phyloP scores from a whole-genome alignment of 352 stramenopile genomes.

The Achlya hypogyna region DNA sequence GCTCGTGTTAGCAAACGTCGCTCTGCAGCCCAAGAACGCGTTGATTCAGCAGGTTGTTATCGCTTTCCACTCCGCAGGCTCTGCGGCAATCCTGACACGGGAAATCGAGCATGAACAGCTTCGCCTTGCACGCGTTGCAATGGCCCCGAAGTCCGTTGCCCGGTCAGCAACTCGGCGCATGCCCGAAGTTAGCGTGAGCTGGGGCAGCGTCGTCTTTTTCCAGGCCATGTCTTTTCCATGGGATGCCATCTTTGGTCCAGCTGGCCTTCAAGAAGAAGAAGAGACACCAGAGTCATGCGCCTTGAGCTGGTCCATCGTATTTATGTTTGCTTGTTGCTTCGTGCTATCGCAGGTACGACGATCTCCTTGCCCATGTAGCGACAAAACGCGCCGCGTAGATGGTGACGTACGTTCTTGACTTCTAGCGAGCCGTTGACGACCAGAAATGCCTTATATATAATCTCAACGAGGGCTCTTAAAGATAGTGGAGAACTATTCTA shows the following conservation, averaged over 20 bases:
- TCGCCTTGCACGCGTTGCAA: conserved; percentile 1
- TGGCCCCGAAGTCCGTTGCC: not conserved
- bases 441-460: not conserved
- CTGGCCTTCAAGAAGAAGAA: conserved; percentile 6
- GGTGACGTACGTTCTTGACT: not conserved
- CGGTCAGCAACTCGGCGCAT: not conserved
- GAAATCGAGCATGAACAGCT: conserved; percentile 3
- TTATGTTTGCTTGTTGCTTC: conserved; percentile 7
- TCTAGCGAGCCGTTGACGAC: not conserved
- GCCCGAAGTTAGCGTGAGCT: not conserved
- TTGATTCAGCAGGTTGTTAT: not conserved
- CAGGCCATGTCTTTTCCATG: conserved; percentile 13
- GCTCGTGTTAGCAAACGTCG: not conserved
- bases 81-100: not conserved
- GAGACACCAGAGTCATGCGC: conserved; percentile 8
- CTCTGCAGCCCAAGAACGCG: conserved; percentile 8
- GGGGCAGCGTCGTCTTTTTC: conserved; percentile 7
- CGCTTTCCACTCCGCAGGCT: not conserved
- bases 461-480: not conserved
- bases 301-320: conserved; percentile 3
- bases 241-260: conserved; percentile 7
- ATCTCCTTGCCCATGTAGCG: not conserved
- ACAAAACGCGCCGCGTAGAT: not conserved
- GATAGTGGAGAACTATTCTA: too few species aligned
- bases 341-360: not conserved